Conservation (phyloP, 2,329 filamentous ascomycete species). For the Grosmannia huntii region DNA sequence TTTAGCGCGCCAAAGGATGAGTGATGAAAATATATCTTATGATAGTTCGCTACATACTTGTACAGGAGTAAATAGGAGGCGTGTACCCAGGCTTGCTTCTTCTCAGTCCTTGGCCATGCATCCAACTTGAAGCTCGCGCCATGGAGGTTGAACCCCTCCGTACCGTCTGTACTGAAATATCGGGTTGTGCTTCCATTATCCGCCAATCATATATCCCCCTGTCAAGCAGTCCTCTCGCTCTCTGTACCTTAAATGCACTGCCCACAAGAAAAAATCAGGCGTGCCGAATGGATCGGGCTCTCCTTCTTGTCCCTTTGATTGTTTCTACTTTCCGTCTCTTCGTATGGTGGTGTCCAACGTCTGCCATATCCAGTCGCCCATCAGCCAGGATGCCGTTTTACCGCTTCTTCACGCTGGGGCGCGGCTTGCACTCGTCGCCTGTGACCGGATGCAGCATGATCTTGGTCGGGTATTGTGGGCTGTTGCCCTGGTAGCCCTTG, state of each 20-base stretch:
- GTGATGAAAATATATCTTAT: neutral
- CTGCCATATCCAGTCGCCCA: neutral
- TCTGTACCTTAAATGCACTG: neutral
- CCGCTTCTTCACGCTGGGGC: conserved; percentile 47
- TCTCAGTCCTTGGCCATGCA: neutral
- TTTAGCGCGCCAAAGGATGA: neutral
- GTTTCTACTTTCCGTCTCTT: neutral
- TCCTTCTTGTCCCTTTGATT: neutral
- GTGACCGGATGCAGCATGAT: conserved; percentile 72
- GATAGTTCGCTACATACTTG: neutral
- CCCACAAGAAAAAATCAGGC: neutral
- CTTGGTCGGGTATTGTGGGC: conserved; percentile 59
- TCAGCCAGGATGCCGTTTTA: conserved; percentile 18
- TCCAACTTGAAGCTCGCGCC: neutral
- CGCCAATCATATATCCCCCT: neutral
- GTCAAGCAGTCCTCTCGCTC: neutral
- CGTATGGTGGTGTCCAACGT: neutral
- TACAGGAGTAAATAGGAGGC: neutral
- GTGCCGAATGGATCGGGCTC: neutral
- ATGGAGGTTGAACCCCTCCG: neutral
- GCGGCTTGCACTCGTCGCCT: conserved; percentile 48
- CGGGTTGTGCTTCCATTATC: neutral
- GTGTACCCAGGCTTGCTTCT: neutral
- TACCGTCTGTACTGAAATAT: neutral
- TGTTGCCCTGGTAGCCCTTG: conserved; percentile 87